Base-by-base conservation (phyloP, 2,329 filamentous ascomycete species). In the Pestalotiopsis sp. region DNA sequence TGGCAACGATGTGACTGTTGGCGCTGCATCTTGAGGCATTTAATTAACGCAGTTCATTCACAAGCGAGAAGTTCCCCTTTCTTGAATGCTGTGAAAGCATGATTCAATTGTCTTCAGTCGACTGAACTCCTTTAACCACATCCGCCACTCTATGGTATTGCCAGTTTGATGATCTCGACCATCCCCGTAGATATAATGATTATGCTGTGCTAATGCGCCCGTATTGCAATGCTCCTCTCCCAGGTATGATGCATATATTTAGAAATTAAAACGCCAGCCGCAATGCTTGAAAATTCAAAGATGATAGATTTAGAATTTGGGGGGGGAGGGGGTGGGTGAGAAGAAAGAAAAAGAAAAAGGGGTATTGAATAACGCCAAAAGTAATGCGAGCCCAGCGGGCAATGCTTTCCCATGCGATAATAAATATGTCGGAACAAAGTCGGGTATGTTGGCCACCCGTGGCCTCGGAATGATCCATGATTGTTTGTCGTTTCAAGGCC, bases 351-450 rank as follows among this genome's bases (percentile, higher is more conserved):
- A 75, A 59, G 11, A 27, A 27, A 13, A 27, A 2, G 23, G 57
- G 75, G 75, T 75, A 75, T 72, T 64, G 60, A 70, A 69, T 70
- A n/a, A 75, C 76, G 75, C 73, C 72, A 69, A 73, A 73, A 70
- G 68, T 65, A 69, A 70, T 56, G 60, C 69, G 68, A 57, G 68
- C 63, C 65, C 67, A 63, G 69, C 71, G 59, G 62, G 72, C 68
- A 45, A 45, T 76, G 25, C 66, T 17, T 52, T 52, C 57, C 57
- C 45, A 67, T 66, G 38, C 66, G 41, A 71, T 66, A 5, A 13
- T 1, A 59, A 36, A 27, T 59, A 23, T 14, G 4, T 17, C 12
- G 57, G 23, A 27, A 17, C 23, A 59, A 59, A 23, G 6, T 13
- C n/a, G 11, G 4, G 57, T 12, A 27, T 59, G 20, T 13, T 59